Evolutionary conservation across 345 rosid species (phyloP).

Genomic region (Rhodamnia argentea): DNA sequence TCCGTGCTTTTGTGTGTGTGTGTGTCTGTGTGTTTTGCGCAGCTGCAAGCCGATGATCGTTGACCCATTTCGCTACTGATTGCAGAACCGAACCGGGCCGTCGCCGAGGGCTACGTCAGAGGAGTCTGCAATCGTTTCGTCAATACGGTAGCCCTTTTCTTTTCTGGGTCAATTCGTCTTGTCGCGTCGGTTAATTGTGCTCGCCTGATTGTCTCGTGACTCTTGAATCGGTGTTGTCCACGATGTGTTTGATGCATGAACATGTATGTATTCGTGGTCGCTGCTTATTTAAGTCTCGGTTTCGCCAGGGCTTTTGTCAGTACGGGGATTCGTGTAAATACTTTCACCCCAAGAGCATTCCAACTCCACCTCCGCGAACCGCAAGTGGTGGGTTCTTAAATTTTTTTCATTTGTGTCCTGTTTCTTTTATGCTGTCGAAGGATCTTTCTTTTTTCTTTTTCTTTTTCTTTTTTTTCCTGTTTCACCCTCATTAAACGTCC

Average conservation of each 20-base stretch:
- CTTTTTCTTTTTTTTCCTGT: too few relatives aligned
- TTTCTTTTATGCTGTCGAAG: background rate
- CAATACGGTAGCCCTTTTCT: conserved; percentile 20
- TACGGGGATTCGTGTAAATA: conserved; percentile 79
- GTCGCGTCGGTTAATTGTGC: background rate
- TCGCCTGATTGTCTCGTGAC: background rate
- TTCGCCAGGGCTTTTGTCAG: conserved; percentile 64
- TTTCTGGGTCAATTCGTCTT: background rate
- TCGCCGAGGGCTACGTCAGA: conserved; percentile 10
- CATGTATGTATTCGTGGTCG: background rate
- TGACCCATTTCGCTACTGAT: background rate
- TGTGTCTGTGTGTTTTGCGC: background rate
- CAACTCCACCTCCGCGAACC: background rate
- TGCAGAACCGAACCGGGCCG: conserved; percentile 19
- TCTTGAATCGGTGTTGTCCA: fast-evolving
- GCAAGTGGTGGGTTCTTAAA: background rate
- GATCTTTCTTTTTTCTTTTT: background rate
- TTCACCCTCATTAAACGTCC: too few relatives aligned
- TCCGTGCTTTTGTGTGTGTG: background rate
- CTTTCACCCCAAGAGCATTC: conserved; percentile 31
- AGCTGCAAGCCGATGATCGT: background rate
- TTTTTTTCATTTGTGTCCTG: background rate
- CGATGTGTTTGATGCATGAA: background rate
- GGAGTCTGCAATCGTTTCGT: conserved; percentile 68
- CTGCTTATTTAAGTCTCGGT: background rate